Conservation (phyloP, 1,139 yeast species). For the Yamadazyma atmosphaerica region DNA sequence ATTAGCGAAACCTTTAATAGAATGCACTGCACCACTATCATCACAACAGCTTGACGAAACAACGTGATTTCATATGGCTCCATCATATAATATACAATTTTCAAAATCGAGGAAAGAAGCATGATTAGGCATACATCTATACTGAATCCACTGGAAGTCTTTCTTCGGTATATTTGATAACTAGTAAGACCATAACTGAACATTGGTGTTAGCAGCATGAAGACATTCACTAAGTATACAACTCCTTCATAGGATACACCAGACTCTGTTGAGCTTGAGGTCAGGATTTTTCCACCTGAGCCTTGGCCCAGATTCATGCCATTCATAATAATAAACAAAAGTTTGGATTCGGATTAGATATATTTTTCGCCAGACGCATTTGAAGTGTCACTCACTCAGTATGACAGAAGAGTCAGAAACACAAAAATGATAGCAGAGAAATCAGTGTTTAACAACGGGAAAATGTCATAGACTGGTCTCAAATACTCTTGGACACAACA, state of each 20-base stretch:
- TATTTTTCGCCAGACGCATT: neutral
- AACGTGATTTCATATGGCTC: slow-evolving; percentile 78
- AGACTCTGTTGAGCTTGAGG: neutral
- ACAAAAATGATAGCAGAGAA: too few relatives aligned
- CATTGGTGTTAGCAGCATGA: slow-evolving; percentile 54
- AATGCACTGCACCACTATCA: slow-evolving; percentile 72
- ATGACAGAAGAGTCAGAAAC: too few relatives aligned
- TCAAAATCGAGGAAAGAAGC: slow-evolving; percentile 72
- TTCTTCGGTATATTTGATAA: slow-evolving; percentile 59
- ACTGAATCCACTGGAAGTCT: slow-evolving; percentile 77
- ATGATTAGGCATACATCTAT: slow-evolving; percentile 89
- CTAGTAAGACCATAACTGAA: slow-evolving; percentile 86
- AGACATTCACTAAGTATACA: slow-evolving; percentile 8
- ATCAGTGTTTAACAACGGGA: too few relatives aligned
- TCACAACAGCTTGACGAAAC: slow-evolving; percentile 72
- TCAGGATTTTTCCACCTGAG: neutral
- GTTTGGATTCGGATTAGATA: too few relatives aligned
- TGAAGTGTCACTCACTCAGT: too few relatives aligned
- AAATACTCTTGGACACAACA: too few relatives aligned
- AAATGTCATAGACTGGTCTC: too few relatives aligned
- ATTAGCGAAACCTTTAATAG: slow-evolving; percentile 62
- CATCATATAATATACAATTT: slow-evolving; percentile 75
- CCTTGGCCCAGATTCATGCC: neutral
- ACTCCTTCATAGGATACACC: neutral
- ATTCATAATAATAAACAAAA: neutral